These are phyloP conservation scores for Handroanthus guayacan DNA, from an alignment of 257 asterid species.

Conservation along the genomic window DNA sequence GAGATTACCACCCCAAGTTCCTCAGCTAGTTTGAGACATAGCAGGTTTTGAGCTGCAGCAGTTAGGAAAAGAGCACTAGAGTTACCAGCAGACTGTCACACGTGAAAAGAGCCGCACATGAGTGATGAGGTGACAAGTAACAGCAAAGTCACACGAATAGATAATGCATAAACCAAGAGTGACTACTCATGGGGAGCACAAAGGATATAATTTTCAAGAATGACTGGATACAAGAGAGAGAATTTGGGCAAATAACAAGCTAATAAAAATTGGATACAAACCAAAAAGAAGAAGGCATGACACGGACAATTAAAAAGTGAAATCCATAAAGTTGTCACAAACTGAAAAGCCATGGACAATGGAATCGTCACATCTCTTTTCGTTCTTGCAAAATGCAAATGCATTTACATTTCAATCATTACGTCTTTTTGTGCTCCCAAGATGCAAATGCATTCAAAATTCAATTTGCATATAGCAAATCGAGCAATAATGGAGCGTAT, in stretches of 20 bases:
- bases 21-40: constrained; percentile 83
- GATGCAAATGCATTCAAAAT: background rate
- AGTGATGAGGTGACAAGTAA: constrained; percentile 28
- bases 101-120: constrained; percentile 45
- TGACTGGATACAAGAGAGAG: background rate
- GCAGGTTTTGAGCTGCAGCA: constrained; percentile 92
- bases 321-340: too few species aligned
- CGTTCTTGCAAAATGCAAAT: too few species aligned
- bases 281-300: background rate
- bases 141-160: constrained; percentile 13
- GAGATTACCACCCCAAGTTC: constrained; percentile 75
- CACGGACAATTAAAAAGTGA: background rate
- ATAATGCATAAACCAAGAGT: constrained; percentile 10
- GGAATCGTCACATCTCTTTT: too few species aligned
- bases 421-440: background rate
- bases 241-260: background rate
- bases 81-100: constrained; percentile 82
- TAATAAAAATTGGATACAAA: background rate
- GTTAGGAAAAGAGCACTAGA: constrained; percentile 95
- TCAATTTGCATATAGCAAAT: background rate
- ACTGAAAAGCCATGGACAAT: background rate
- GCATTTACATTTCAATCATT: background rate
- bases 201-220: background rate
- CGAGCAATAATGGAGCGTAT: background rate
- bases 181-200: background rate